A percentile compares a stretch with the other conserved stretches of the same genome.
phyloP scores from a whole-genome alignment of 129 eudicot species.

The Centrapalus pauciflorus region DNA sequence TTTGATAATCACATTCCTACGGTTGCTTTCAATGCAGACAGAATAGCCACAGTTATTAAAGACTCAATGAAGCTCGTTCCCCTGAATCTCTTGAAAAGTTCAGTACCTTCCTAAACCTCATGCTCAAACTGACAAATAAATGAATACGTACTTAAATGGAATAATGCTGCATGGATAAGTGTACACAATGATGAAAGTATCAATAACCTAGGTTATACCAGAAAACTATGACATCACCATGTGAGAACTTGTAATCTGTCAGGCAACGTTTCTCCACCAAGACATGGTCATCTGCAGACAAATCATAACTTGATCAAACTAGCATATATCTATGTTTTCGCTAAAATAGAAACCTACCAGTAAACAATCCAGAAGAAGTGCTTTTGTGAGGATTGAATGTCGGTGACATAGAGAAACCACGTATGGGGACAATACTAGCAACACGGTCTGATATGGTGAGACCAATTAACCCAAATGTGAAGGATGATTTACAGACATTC shows the following conservation, averaged over 20 bases:
- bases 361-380: slow-evolving; percentile 22
- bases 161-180: not conserved
- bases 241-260: slow-evolving; percentile 62
- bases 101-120: not conserved
- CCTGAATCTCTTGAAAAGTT: not conserved
- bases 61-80: not conserved
- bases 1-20: not conserved
- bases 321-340: not conserved
- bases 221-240: slow-evolving; percentile 87
- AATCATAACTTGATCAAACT: slow-evolving; percentile 3
- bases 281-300: slow-evolving; percentile 68
- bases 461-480: slow-evolving; percentile 69
- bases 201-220: slow-evolving; percentile 38
- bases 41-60: not conserved
- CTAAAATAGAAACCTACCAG: slow-evolving; percentile 29
- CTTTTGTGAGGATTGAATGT: slow-evolving; percentile 60
- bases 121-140: not conserved
- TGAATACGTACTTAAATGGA: not conserved
- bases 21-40: not conserved
- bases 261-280: slow-evolving; percentile 90
- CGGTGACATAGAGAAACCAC: slow-evolving; percentile 86
- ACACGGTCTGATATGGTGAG: slow-evolving; percentile 75
- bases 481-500: slow-evolving; percentile 49
- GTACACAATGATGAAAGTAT: not conserved
- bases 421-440: slow-evolving; percentile 63